Percentiles rank a stretch among this genome's conserved stretches.
Evolutionary conservation across 2,329 filamentous ascomycete genomes (phyloP).

Genomic region (Fusarium sp.): DNA sequence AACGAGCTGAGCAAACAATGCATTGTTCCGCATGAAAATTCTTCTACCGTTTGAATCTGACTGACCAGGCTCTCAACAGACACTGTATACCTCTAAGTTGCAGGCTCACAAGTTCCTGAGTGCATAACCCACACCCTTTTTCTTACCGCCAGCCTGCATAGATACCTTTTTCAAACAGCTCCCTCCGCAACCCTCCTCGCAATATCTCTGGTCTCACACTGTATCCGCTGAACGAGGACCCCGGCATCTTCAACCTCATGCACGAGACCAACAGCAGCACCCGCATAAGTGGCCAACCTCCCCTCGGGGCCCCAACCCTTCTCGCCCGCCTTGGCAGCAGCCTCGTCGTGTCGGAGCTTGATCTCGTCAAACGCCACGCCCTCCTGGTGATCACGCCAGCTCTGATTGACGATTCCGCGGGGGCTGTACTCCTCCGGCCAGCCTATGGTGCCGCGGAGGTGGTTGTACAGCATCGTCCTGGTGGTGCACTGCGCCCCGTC

Average conservation of each 20-base stretch:
- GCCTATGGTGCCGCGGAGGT: conserved; percentile 54
- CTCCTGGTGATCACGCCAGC: conserved; percentile 51
- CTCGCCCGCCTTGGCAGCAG: conserved; percentile 54
- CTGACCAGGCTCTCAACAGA: not conserved
- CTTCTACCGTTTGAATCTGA: not conserved
- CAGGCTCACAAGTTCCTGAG: not conserved
- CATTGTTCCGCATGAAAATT: not conserved
- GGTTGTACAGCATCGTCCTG: conserved; percentile 59
- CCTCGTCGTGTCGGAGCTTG: conserved; percentile 53
- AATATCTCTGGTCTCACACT: conserved; percentile 43
- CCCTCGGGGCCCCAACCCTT: conserved; percentile 61
- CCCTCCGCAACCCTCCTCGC: not conserved
- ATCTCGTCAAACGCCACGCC: conserved; percentile 59
- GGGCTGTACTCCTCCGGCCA: conserved; percentile 59
- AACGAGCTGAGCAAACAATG: not conserved
- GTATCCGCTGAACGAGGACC: conserved; percentile 52
- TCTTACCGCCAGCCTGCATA: too few relatives aligned
- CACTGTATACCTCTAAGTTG: not conserved
- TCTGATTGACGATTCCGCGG: conserved; percentile 54
- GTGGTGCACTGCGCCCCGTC: conserved; percentile 56
- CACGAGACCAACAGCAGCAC: conserved; percentile 60
- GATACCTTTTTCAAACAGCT: not conserved
- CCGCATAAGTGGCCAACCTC: conserved; percentile 63
- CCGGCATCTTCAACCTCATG: conserved; percentile 54
- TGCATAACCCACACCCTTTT: not conserved